Conservation (phyloP, 1,139 yeast genomes). For the Taphrina sp. region DNA sequence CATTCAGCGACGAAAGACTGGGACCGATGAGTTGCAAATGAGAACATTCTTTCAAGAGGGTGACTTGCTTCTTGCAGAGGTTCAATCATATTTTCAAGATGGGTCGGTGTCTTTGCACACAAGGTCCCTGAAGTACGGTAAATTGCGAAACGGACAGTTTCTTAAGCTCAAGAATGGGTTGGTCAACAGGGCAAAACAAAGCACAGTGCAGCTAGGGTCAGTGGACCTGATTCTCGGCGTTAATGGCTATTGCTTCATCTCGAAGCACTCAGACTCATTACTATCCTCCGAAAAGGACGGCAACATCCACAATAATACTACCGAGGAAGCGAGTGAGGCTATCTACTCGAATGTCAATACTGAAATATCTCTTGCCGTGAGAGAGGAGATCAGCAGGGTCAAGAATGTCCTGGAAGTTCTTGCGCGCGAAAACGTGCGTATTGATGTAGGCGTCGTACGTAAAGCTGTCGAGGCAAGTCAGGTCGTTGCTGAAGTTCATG, state of each 20-base stretch:
- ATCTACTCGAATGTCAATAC: conserved; percentile 92
- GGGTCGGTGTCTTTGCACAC: conserved; percentile 95
- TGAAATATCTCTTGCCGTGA: conserved; percentile 55
- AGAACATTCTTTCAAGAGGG: conserved; percentile 91
- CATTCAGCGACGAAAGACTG: conserved; percentile 85
- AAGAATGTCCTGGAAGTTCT: conserved; percentile 78
- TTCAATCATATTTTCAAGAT: conserved; percentile 81
- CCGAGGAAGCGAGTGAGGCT: conserved; percentile 93
- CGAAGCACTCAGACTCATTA: conserved; percentile 56
- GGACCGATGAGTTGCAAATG: conserved; percentile 95
- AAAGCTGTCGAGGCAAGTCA: conserved; percentile 88
- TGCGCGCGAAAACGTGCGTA: conserved; percentile 77
- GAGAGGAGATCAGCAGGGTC: conserved; percentile 79
- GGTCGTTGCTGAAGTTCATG: conserved; percentile 70
- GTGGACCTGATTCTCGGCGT: conserved; percentile 88
- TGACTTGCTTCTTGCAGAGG: conserved; percentile 90
- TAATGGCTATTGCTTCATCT: conserved; percentile 91
- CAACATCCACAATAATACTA: conserved; percentile 74
- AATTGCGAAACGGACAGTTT: conserved; percentile 85
- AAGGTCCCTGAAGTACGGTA: conserved; percentile 90
- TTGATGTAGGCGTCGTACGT: conserved; percentile 74
- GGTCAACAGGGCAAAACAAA: conserved; percentile 79
- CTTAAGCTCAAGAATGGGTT: conserved; percentile 77
- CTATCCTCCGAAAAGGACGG: conserved; percentile 34
- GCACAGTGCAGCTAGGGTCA: conserved; percentile 83